These are phyloP conservation scores for Mucor ambiguus DNA, from an alignment of 371 early-diverging fungal genomes.

Conservation along the genomic window DNA sequence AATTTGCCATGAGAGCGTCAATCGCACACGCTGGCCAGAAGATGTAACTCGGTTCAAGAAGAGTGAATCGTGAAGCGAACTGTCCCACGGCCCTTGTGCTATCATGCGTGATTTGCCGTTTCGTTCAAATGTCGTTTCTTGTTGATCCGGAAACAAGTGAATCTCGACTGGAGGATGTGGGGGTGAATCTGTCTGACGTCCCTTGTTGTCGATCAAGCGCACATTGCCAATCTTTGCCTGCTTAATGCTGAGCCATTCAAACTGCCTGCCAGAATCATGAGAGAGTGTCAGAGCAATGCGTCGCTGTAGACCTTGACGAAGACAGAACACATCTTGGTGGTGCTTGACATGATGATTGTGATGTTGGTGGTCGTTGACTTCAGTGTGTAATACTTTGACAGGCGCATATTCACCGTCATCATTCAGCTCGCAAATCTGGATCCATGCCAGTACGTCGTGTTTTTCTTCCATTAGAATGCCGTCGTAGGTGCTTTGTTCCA, in stretches of 20 bases:
- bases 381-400: slow-evolving; percentile 46
- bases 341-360: slow-evolving; percentile 26
- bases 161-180: slow-evolving; percentile 37
- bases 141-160: slow-evolving; percentile 43
- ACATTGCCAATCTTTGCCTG: slow-evolving; percentile 58
- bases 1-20: slow-evolving; percentile 55
- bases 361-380: slow-evolving; percentile 15
- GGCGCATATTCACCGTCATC: slow-evolving; percentile 68
- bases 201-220: slow-evolving; percentile 67
- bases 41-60: slow-evolving; percentile 74
- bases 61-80: slow-evolving; percentile 74
- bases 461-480: slow-evolving; percentile 59
- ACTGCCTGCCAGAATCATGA: slow-evolving; percentile 66
- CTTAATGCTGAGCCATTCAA: slow-evolving; percentile 60
- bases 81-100: slow-evolving; percentile 79
- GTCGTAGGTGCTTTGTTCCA: slow-evolving; percentile 21
- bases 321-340: slow-evolving; percentile 48
- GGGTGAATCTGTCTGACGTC: slow-evolving; percentile 53
- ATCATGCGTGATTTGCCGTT: slow-evolving; percentile 51
- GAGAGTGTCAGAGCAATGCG: slow-evolving; percentile 64
- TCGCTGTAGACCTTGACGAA: slow-evolving; percentile 83
- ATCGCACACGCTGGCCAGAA: slow-evolving; percentile 51
- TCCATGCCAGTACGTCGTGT: slow-evolving; percentile 59
- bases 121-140: slow-evolving; percentile 29
- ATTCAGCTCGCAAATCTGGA: slow-evolving; percentile 70